Evolutionary conservation across 2,329 filamentous ascomycete species (phyloP), one percentile per base, ranked within the genome.

Genomic region (Fragosphaeria purpurea): DNA sequence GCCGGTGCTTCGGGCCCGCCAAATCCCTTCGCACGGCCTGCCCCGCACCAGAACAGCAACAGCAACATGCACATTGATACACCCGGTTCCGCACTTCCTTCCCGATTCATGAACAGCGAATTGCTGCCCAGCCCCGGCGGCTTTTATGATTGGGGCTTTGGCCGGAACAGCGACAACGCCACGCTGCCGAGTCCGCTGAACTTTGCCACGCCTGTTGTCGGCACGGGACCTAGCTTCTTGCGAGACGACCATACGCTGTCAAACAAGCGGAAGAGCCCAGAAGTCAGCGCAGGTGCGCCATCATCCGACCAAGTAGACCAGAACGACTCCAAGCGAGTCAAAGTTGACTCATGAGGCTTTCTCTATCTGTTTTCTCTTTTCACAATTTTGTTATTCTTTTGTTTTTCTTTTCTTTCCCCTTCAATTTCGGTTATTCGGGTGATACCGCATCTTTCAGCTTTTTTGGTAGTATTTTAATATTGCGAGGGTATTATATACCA

Each of bases 61-160:
- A 70, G 65, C 30, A 70, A 70, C 50, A 83, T 79, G 66, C 68
- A 68, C 55, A 77, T 80, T 44, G 83, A 93, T 62, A 93, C 93
- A 0, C 93, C 93, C 0, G 89, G 94, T n/a, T 96, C 90, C 2
- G 90, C 91, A 4, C 73, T 98, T 9, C 93, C 93, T 0, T 95
- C 88, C 47, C 82, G 91, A 41, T 96, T 97, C 65, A 83, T 97
- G 59, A 85, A 83, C 52, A 88, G 86, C 57, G 88, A 90, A 38
- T 82, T 96, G 49, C 74, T 97, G 12, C 90, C 93, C 0, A 95
- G 88, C 50, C 93, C 93, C 0, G 94, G 86, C 56, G 88, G 82
- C 57, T 96, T 97, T 69, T 97, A 95, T 61, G 89, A 95, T 56
- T 96, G 90, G 90, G 83, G 85, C 57, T 89, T 87, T 65, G 63